Percentiles rank a stretch among this genome's conserved stretches.
These are phyloP conservation scores for Boletus subcaerulescens DNA, from an alignment of 768 basidiomycete species.

Conservation along the genomic window DNA sequence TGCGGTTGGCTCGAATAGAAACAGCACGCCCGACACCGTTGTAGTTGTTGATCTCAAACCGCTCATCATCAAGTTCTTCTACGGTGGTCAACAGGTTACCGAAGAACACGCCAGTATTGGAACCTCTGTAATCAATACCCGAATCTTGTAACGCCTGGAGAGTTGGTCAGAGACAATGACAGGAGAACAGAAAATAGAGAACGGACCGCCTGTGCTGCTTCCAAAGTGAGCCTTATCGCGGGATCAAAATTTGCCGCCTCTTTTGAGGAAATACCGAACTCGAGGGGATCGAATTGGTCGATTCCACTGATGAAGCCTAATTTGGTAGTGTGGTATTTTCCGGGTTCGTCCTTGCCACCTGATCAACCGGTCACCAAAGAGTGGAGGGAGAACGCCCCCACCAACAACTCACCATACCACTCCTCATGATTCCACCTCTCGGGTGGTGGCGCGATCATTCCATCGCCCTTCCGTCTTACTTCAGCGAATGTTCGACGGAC, in stretches of 20 bases:
- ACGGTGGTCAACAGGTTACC: slow-evolving; percentile 31
- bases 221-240: slow-evolving; percentile 30
- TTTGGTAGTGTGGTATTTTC: slow-evolving; percentile 29
- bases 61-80: slow-evolving; percentile 29
- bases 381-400: neutral
- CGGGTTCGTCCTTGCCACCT: slow-evolving; percentile 32
- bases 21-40: slow-evolving; percentile 31
- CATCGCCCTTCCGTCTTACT: slow-evolving; percentile 24
- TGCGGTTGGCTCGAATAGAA: slow-evolving; percentile 31
- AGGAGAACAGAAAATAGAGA: neutral
- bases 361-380: neutral
- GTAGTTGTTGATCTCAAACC: slow-evolving; percentile 26
- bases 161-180: neutral
- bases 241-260: slow-evolving; percentile 32
- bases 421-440: slow-evolving; percentile 31
- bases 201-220: slow-evolving; percentile 30
- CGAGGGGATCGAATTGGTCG: slow-evolving; percentile 33
- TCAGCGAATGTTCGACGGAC: neutral
- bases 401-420: slow-evolving; percentile 29
- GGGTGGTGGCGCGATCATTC: slow-evolving; percentile 25
- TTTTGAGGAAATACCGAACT: slow-evolving; percentile 33
- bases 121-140: slow-evolving; percentile 43
- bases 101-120: slow-evolving; percentile 42
- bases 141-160: slow-evolving; percentile 41
- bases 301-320: slow-evolving; percentile 31